These are phyloP conservation scores for Ogataea dorogensis DNA, from an alignment of 805 yeast species.

Conservation along the genomic window DNA sequence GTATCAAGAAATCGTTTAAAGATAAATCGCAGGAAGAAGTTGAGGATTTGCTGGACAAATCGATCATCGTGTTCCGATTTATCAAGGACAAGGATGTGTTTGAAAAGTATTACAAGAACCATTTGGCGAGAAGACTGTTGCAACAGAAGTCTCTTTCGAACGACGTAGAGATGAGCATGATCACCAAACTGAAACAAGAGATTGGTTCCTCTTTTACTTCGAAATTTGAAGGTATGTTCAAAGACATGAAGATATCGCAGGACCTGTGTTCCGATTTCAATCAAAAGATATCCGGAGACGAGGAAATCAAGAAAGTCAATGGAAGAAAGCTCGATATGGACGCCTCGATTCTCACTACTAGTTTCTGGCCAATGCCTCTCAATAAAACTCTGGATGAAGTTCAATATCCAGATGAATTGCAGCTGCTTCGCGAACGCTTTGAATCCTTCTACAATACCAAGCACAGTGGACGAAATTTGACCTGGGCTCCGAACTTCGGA, in stretches of 20 bases:
- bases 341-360: constrained; percentile 55
- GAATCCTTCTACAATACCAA: constrained; percentile 49
- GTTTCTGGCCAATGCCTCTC: constrained; percentile 65
- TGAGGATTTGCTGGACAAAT: constrained; percentile 48
- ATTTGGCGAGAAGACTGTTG: constrained; percentile 75
- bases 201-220: constrained; percentile 78
- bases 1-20: constrained; percentile 48
- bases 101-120: constrained; percentile 81
- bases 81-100: constrained; percentile 82
- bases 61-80: constrained; percentile 62
- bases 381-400: constrained; percentile 36
- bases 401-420: constrained; percentile 44
- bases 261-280: constrained; percentile 46
- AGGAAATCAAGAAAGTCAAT: constrained; percentile 17
- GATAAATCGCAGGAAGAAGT: constrained; percentile 46
- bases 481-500: constrained; percentile 85
- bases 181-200: constrained; percentile 67
- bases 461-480: constrained; percentile 57
- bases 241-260: constrained; percentile 64
- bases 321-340: constrained; percentile 42
- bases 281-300: constrained; percentile 16
- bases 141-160: constrained; percentile 43
- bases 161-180: constrained; percentile 69
- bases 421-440: constrained; percentile 42
- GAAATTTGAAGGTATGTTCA: constrained; percentile 81